Evolutionary conservation across 225 moss, liverwort and hornwort genomes (phyloP).

Genomic region (Pseudisothecium myosuroides): DNA sequence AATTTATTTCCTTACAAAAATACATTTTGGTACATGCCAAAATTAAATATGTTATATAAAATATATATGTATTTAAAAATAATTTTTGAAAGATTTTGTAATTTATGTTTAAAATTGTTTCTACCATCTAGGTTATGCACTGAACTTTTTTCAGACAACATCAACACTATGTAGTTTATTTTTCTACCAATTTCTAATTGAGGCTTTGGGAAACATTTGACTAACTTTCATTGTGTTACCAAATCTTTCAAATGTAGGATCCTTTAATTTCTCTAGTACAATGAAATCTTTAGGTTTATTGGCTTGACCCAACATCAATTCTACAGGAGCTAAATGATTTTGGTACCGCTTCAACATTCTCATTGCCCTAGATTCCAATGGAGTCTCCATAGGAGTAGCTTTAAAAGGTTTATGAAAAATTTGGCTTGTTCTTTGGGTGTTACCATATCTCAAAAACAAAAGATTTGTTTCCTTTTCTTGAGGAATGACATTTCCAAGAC

Average conservation of each 20-base stretch:
- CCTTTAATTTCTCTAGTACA: background rate
- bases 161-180: background rate
- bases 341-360: background rate
- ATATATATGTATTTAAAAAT: background rate
- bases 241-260: background rate
- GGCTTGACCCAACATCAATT: background rate
- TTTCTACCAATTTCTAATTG: background rate
- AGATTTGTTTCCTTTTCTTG: background rate
- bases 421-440: background rate
- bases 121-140: fast-evolving
- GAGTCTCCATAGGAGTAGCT: background rate
- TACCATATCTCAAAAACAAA: background rate
- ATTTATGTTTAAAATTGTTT: background rate
- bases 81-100: background rate
- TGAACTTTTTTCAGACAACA: too few species aligned
- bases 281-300: background rate
- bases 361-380: background rate
- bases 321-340: background rate
- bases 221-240: background rate
- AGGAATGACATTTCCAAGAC: background rate
- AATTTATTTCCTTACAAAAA: too few species aligned
- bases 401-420: background rate
- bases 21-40: too few species aligned
- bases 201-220: background rate
- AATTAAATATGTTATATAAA: background rate